A percentile compares a stretch with the other conserved stretches of the same genome.
These are phyloP conservation scores for Primulina tabacum DNA, from an alignment of 257 asterid genomes.

Conservation along the genomic window DNA sequence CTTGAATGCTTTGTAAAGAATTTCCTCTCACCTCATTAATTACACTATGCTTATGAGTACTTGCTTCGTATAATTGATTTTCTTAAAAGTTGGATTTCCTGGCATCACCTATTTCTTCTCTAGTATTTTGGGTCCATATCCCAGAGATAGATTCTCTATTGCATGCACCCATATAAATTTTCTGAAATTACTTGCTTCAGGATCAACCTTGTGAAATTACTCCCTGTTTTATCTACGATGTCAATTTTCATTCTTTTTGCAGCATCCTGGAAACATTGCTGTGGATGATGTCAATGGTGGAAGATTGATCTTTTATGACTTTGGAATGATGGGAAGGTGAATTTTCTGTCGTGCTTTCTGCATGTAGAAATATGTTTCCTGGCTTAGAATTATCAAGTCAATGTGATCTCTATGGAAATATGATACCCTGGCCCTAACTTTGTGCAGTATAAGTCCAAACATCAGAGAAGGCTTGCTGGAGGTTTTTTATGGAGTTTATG, in stretches of 20 bases:
- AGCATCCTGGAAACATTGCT: conserved; percentile 94
- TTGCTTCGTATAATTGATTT: not conserved
- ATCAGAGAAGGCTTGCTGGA: conserved; percentile 86
- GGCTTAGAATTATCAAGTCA: not conserved
- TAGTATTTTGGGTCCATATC: not conserved
- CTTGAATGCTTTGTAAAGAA: not conserved
- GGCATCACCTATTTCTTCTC: too few species aligned
- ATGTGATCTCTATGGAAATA: conserved; percentile 12
- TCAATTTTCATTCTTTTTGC: conserved; percentile 22
- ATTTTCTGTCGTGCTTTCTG: conserved; percentile 5
- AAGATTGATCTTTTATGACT: conserved; percentile 83
- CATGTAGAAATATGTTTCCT: not conserved
- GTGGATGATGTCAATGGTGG: conserved; percentile 90
- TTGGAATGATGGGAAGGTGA: conserved; percentile 98
- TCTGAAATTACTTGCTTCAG: conserved; percentile 10
- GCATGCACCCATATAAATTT: not conserved
- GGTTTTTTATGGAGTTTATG: conserved; percentile 87
- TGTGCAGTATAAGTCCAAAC: conserved; percentile 78
- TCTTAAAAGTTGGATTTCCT: too few species aligned
- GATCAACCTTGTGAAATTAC: conserved; percentile 12
- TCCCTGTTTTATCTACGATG: conserved; percentile 16
- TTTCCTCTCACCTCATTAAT: not conserved
- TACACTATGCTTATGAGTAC: not conserved
- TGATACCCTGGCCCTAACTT: conserved; percentile 12
- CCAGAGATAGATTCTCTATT: not conserved